Conservation (phyloP, 768 basidiomycete genomes). For the Phylloporus scabripes region DNA sequence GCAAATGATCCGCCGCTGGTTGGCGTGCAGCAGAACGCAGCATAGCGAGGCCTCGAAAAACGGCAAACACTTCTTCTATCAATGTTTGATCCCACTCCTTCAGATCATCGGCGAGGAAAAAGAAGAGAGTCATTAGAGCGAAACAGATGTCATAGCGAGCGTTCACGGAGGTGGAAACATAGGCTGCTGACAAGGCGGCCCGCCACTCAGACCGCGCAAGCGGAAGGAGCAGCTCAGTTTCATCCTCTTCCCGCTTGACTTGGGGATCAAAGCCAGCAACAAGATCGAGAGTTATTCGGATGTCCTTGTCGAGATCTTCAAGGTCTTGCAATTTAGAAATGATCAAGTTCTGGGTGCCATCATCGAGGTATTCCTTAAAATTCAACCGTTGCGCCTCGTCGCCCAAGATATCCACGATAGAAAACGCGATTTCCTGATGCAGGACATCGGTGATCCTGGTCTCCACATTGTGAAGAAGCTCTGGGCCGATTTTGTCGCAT, state of each 20-base stretch:
- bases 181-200: constrained; percentile 56
- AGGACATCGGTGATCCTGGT: constrained; percentile 54
- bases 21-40: constrained; percentile 57
- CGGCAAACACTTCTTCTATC: constrained; percentile 69
- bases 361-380: constrained; percentile 54
- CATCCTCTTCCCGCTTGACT: constrained; percentile 74
- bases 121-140: constrained; percentile 58
- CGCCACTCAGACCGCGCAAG: constrained; percentile 57
- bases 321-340: constrained; percentile 52
- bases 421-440: constrained; percentile 74
- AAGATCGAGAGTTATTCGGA: constrained; percentile 57
- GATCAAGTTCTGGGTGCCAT: constrained; percentile 57
- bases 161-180: constrained; percentile 54
- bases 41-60: constrained; percentile 74
- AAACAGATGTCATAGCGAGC: constrained; percentile 75
- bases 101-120: constrained; percentile 66
- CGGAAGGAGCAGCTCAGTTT: constrained; percentile 49
- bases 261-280: constrained; percentile 65
- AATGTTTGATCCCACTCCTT: constrained; percentile 58
- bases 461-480: constrained; percentile 53
- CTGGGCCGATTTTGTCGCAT: constrained; percentile 54
- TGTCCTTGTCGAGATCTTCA: constrained; percentile 50
- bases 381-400: constrained; percentile 54
- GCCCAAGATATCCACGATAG: constrained; percentile 67
- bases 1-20: constrained; percentile 40